Base-by-base conservation (phyloP, 2,329 filamentous ascomycete genomes). In the Talaromyces sp. region DNA sequence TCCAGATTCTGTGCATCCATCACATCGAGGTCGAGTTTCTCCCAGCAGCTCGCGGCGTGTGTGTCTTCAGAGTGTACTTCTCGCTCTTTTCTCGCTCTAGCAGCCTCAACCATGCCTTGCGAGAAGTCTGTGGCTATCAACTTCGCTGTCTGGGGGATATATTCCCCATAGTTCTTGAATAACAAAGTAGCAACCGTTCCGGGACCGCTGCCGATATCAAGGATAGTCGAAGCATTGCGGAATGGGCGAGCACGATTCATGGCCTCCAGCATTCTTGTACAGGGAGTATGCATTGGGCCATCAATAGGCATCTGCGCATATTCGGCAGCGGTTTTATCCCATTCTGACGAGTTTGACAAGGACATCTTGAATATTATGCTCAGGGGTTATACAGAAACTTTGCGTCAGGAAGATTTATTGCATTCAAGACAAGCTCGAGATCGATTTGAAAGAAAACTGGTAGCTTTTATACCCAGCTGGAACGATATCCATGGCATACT, bases 1-100 rank as follows among this genome's bases (percentile, higher is more conserved):
- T 39, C 37, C 28, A 59, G 22, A 15, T 59, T 39, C 52, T 59
- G 57, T 5, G 57, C 52, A 51, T 59, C 52, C 52, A 59, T 51
- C 11, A 59, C 37, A 15, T 52, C 33, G 2, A 43, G 6, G 2
- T 59, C 37, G 5, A 59, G 43, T 17, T 37, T 39, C 3, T n/a
- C 45, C 57, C 45, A 59, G 45, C 43, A 35, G 9, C 28, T 45
- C 5, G 17, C 45, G 21, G 35, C 36, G 9, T 55, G 41, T 3
- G 17, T 19, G 4, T 40, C 37, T 0, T 43, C 37, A 0, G 52
- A 40, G 15, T 55, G 7, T 5, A 17, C 28, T 8, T 33, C 10
- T 7, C 7, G 46, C 21, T 52, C 35, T 19, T 45, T 59, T 13
- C 37, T 51, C 36, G 17, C 5, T n/a, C n/a, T n/a, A 5, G 33